Base-by-base conservation (phyloP, 495 filamentous ascomycete species). In the Cladorrhinum samala region DNA sequence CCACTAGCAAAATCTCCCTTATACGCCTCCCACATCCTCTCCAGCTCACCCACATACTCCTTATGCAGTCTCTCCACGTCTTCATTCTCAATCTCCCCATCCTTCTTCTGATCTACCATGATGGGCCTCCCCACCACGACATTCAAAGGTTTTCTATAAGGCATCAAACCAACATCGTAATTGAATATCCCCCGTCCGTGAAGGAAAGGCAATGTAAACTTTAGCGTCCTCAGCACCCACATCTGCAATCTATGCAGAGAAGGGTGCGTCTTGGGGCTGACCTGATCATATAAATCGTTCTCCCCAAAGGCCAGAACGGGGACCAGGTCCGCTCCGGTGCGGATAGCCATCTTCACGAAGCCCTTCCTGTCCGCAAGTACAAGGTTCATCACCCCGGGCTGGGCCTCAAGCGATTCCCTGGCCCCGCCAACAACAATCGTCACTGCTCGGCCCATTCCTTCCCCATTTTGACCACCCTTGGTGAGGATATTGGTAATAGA, bases 341-440 rank as follows among this genome's bases (percentile, higher is more conserved):
- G 83, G 38, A 96, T 84, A 0, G 93, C 92, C 20, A 96, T 75
- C 72, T 95, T 97, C 66, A 97, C 77, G 61, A 97, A 96, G 2
- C 93, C 93, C 56, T 95, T 92, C 17, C 93, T 83, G 37, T 86
- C 78, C 52, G 84, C 85, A 19, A 96, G 72, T 0, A 96, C 83
- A 2, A 97, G 77, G 3, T 79, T 80, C 52, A 96, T 66, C 5
- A 76, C 78, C 11, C 84, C 77, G 1, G 93, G 93, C 46, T 84
- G 77, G 0, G 94, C 88, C 59, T 95, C 87, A 2, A 98, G 82
- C 2, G 88, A 91, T 71, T 98, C 93, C 2, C 87, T 81, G 11
- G 93, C 93, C 2, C 93, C 93, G 51, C 93, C 93, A 37, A 98
- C 76, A 23, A 97, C 93, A 50, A 98, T 96, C 8, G 93, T 96